phyloP scores from a whole-genome alignment of 1,139 yeast species.

The Diutina sp. region DNA sequence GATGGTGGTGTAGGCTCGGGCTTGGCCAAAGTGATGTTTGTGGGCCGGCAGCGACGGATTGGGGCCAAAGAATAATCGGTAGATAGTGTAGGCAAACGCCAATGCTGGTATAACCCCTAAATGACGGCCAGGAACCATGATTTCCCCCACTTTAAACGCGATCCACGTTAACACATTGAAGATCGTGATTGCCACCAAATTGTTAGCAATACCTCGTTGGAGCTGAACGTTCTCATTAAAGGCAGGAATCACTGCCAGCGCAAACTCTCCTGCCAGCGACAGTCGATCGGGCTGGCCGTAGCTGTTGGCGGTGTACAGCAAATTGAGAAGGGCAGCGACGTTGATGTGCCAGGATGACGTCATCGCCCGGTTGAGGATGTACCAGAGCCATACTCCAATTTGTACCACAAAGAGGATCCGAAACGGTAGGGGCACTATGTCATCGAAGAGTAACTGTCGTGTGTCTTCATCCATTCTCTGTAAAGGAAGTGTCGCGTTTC shows the following conservation, averaged over 20 bases:
- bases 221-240: not conserved
- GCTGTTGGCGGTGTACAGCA: not conserved
- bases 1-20: conserved; percentile 33
- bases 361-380: not conserved
- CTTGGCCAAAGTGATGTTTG: conserved; percentile 19
- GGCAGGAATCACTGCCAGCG: not conserved
- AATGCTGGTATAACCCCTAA: not conserved
- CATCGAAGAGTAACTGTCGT: not conserved
- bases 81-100: not conserved
- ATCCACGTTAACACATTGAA: not conserved
- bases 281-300: not conserved
- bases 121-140: not conserved
- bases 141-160: not conserved
- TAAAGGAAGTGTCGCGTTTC: not conserved
- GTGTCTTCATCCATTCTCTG: not conserved
- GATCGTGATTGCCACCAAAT: not conserved
- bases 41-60: not conserved
- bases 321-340: not conserved
- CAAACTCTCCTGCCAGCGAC: not conserved
- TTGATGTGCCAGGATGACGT: not conserved
- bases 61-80: not conserved
- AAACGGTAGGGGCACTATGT: not conserved
- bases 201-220: not conserved
- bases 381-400: not conserved
- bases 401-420: not conserved